Percentiles rank a stretch among this genome's conserved stretches.
phyloP scores from a whole-genome alignment of 345 rosid species.

The Eucalyptus leucophloia region DNA sequence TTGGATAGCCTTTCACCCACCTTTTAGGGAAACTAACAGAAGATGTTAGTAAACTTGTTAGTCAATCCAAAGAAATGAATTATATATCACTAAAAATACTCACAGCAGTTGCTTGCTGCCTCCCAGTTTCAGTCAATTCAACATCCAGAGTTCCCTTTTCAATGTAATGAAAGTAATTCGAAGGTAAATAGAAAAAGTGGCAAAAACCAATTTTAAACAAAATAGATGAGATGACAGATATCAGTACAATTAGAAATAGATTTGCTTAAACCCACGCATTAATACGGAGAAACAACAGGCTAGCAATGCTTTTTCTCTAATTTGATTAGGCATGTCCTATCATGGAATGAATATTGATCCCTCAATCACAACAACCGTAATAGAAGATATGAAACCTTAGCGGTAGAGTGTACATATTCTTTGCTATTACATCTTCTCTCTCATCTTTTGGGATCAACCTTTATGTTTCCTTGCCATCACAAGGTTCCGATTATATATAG shows the following conservation, averaged over 20 bases:
- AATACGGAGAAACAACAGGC: neutral
- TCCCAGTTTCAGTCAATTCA: slow-evolving; percentile 68
- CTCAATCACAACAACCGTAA: neutral
- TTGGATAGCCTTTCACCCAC: too few species aligned
- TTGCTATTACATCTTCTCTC: neutral
- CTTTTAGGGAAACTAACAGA: too few species aligned
- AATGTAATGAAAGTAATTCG: neutral
- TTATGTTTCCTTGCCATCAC: neutral
- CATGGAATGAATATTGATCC: neutral
- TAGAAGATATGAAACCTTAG: neutral
- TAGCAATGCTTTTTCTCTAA: neutral
- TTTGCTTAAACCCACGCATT: neutral
- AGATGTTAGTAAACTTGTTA: too few species aligned
- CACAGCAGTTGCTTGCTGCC: slow-evolving; percentile 60
- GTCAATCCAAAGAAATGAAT: too few species aligned
- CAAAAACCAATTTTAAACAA: neutral
- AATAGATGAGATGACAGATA: neutral
- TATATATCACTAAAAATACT: neutral
- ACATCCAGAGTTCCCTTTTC: slow-evolving; percentile 75
- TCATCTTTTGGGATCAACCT: neutral
- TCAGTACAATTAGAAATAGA: neutral
- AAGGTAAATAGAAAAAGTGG: neutral
- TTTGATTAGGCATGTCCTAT: neutral
- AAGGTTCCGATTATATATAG: neutral
- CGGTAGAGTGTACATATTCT: neutral